Base-by-base conservation (phyloP, 371 early-diverging fungal species). In the Dinochytrium kinnereticum region DNA sequence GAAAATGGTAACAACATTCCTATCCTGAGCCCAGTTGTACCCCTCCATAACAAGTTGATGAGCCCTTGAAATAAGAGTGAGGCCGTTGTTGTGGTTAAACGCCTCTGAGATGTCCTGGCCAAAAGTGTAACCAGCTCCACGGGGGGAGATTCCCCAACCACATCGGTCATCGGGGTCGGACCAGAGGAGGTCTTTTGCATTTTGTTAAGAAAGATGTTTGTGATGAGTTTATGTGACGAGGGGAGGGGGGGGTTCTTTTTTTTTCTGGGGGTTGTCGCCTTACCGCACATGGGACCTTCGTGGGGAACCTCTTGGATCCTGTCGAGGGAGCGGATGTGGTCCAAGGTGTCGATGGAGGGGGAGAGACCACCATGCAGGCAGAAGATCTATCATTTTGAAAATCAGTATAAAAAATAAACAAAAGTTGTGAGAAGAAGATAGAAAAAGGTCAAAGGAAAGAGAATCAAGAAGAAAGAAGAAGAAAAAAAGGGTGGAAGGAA, bases 281-380 rank as follows among this genome's bases (percentile, higher is more conserved):
- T 78, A 83, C 83, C 85, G 79, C 96, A 96, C 93, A 97, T 96
- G 31, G 96, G 95, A 15, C 99, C 99, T 79, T 98, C 96, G 78
- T 99, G 98, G 34, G 99, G 99, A 51, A 99, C 95, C 84, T 99
- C 99, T 82, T 98, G 96, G 75, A 96, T 91, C 70, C 99, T 92
- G 83, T 99, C 97, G 70, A 99, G 88, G 2, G 94, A 88, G 65
- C 98, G 91, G 75, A 99, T 96, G 75, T 99, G 97, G 86, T 99
- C 99, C 40, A 99, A 84, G 17, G 98, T 96, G 82, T 94, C 95
- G 73, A 99, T 94, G 36, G 96, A 95, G 21, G 99, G 99, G 30
- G 98, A 97, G 57, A 99, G 85, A 55, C 99, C 99, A 67, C 99
- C 99, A 86, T 99, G 99, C 64, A 98, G 92, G 88, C 99, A 99